Evolutionary conservation across 2,329 filamentous ascomycete species (phyloP), one percentile per base, ranked within the genome.

Genomic region (Pseudopyricularia cyperi): DNA sequence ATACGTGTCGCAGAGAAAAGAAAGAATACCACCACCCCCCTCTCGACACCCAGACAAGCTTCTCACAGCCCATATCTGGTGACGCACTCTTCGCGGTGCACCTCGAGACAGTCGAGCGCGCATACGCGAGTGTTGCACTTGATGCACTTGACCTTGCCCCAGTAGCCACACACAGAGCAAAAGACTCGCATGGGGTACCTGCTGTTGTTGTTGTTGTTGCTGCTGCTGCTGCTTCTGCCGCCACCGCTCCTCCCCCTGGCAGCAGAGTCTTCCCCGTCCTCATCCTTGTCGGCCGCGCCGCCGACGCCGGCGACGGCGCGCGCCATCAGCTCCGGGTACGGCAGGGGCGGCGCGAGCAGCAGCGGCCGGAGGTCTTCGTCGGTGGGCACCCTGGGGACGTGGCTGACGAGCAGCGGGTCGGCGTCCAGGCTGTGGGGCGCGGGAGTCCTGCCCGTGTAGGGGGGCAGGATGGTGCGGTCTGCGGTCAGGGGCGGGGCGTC

Each of bases 151-250:
- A 88, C 82, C 39, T 82, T 71, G 2, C 86, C 87, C 86, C 87
- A 90, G 66, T 89, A 90, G 14, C 87, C 87, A 62, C 87, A 91
- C 32, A 89, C 80, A 62, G 84, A 83, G 66, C 87, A 91, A 64
- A 90, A 91, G 34, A 71, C 69, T 54, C 85, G 72, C 47, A 71
- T 70, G 2, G 84, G 82, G 56, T 80, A 80, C 59, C 61, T 65
- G 14, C 9, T 22, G 2, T 37, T 11, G n/a, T 24, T 14, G n/a
- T n/a, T n/a, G n/a, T n/a, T n/a, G n/a, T n/a, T n/a, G n/a, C n/a
- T n/a, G 14, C 57, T 9, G n/a, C n/a, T n/a, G n/a, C n/a, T n/a
- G n/a, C n/a, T n/a, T n/a, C n/a, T n/a, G n/a, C n/a, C n/a, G n/a
- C n/a, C n/a, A n/a, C n/a, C n/a, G n/a, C n/a, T n/a, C n/a, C n/a